Percentiles rank a stretch among this genome's conserved stretches.
Conservation (phyloP, 2,329 filamentous ascomycete genomes). For the Hysterium pulicare region DNA sequence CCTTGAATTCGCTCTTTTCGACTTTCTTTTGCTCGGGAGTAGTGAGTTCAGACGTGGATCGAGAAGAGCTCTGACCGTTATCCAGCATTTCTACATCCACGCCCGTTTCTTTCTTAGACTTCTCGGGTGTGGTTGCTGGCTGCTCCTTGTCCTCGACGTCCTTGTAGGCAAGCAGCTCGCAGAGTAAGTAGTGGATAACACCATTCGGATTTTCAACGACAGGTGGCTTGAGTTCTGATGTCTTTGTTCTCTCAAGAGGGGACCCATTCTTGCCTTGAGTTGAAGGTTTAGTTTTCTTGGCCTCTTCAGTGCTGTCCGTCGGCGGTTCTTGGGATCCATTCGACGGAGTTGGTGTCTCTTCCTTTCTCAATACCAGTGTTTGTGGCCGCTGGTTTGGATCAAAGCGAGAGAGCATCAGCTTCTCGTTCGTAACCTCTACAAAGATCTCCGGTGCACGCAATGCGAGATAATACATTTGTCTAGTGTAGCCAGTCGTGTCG, state of each 20-base stretch:
- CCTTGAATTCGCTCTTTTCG: conserved; percentile 75
- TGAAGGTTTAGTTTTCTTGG: conserved; percentile 31
- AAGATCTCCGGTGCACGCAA: conserved; percentile 82
- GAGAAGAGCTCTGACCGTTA: conserved; percentile 9
- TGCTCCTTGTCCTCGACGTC: conserved; percentile 85
- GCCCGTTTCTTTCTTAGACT: conserved; percentile 32
- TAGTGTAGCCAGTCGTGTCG: conserved; percentile 71
- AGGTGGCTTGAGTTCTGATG: conserved; percentile 71
- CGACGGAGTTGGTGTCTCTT: conserved; percentile 29
- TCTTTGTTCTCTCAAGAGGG: conserved; percentile 64
- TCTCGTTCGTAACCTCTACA: conserved; percentile 81
- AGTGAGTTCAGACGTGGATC: conserved; percentile 10
- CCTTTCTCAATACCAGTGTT: conserved; percentile 51
- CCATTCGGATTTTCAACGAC: conserved; percentile 90
- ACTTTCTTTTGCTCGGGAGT: conserved; percentile 49
- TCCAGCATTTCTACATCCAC: conserved; percentile 51
- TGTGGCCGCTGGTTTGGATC: conserved; percentile 54
- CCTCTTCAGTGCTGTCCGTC: conserved; percentile 25
- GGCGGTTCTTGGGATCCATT: conserved; percentile 5
- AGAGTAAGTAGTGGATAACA: conserved; percentile 90
- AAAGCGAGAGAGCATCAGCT: conserved; percentile 69
- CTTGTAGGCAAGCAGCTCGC: conserved; percentile 85
- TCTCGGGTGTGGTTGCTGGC: conserved; percentile 41
- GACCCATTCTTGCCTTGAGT: conserved; percentile 34
- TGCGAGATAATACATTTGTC: conserved; percentile 73